Percentiles rank a stretch among this genome's conserved stretches.
phyloP scores from a whole-genome alignment of 768 basidiomycete species.

The Kockovaella imperatae region DNA sequence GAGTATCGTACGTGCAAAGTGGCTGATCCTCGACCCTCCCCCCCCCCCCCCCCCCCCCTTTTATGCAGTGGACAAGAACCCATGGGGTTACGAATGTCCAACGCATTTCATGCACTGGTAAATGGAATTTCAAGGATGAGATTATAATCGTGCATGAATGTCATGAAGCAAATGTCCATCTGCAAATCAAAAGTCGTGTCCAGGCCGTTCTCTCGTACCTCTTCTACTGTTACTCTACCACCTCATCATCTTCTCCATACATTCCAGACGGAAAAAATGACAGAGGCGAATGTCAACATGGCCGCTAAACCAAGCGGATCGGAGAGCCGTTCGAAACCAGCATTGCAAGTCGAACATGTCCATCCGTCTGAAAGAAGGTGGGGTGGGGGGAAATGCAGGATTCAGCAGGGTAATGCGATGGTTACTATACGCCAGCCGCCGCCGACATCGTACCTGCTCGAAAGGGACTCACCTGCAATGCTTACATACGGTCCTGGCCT shows the following conservation, averaged over 20 bases:
- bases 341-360: conserved; percentile 46
- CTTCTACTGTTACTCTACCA: not conserved
- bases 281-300: not conserved
- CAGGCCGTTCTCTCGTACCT: not conserved
- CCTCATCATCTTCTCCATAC: not conserved
- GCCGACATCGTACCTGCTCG: not conserved
- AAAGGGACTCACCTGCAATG: conserved; percentile 49
- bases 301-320: conserved; percentile 35
- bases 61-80: conserved; percentile 59
- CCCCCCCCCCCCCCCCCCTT: too few relatives aligned
- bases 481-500: conserved; percentile 66
- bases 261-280: not conserved
- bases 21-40: too few relatives aligned
- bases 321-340: conserved; percentile 26
- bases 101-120: conserved; percentile 81
- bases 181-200: not conserved
- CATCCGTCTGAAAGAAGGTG: conserved; percentile 43
- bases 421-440: not conserved
- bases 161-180: not conserved
- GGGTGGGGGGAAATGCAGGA: conserved; percentile 1
- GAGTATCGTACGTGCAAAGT: too few relatives aligned
- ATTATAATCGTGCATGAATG: not conserved
- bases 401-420: not conserved
- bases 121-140: not conserved
- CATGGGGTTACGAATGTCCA: conserved; percentile 82